phyloP scores from a whole-genome alignment of 352 stramenopile genomes.

The Thraustochytrium sp. region DNA sequence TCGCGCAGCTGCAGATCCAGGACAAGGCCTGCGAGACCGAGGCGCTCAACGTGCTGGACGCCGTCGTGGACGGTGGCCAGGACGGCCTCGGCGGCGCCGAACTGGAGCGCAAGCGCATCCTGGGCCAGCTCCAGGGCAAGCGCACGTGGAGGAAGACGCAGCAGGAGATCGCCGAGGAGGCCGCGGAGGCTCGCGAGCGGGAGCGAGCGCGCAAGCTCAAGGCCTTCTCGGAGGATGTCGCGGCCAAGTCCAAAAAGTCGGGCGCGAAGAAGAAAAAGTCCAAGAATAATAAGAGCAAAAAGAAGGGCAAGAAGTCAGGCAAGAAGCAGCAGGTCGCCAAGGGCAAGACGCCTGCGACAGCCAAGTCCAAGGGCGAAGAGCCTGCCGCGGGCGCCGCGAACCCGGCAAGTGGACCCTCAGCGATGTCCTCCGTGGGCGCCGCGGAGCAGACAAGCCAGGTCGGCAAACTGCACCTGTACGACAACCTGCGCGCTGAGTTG shows the following conservation, averaged over 20 bases:
- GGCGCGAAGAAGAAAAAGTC: background rate
- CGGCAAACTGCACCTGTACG: background rate
- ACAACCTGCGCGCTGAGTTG: background rate
- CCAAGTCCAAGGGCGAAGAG: background rate
- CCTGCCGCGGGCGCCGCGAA: background rate
- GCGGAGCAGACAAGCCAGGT: too few relatives aligned
- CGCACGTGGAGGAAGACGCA: constrained; percentile 31
- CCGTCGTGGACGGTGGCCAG: constrained; percentile 21
- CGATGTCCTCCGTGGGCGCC: too few relatives aligned
- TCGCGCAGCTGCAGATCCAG: background rate
- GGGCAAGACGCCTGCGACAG: background rate
- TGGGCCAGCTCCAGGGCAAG: constrained; percentile 20
- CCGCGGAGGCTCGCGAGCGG: background rate
- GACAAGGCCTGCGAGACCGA: background rate
- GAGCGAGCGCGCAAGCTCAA: background rate
- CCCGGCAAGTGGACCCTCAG: background rate
- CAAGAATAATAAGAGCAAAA: constrained; percentile 15
- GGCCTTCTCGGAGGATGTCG: background rate
- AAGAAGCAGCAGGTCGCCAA: background rate
- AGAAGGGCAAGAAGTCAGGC: background rate
- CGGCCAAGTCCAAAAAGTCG: background rate
- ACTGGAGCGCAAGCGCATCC: background rate
- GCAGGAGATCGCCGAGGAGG: constrained; percentile 26
- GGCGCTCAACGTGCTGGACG: background rate
- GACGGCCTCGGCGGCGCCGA: background rate